phyloP scores from a whole-genome alignment of 208 protist species.

The Vickermania spadyakhi region DNA sequence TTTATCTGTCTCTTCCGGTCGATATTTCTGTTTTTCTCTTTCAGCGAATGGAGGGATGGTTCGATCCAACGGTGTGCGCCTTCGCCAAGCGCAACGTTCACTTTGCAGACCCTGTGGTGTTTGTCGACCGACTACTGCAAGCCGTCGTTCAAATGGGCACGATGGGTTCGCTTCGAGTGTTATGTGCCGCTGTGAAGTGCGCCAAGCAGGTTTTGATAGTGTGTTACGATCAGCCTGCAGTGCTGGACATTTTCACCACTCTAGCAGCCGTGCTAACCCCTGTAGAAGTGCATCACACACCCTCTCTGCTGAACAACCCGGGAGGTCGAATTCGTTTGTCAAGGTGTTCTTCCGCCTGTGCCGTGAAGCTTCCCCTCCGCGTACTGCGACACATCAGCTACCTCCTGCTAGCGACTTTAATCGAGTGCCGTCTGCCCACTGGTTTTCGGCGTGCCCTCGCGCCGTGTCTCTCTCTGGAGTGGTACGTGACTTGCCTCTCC shows the following conservation, averaged over 20 bases:
- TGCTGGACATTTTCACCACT: slow-evolving; percentile 44
- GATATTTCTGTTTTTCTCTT: slow-evolving; percentile 37
- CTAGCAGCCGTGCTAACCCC: slow-evolving; percentile 57
- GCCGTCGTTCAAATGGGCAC: slow-evolving; percentile 26
- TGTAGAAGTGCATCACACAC: slow-evolving; percentile 11
- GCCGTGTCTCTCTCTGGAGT: slow-evolving; percentile 42
- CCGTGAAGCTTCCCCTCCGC: slow-evolving; percentile 20
- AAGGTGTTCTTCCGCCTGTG: slow-evolving; percentile 28
- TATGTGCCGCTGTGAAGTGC: slow-evolving; percentile 29
- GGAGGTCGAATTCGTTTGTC: slow-evolving; percentile 6
- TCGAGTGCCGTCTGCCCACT: slow-evolving; percentile 29
- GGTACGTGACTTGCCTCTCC: slow-evolving; percentile 50
- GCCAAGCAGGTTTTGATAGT: slow-evolving; percentile 66
- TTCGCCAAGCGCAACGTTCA: slow-evolving; percentile 60
- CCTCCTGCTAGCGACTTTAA: slow-evolving; percentile 40
- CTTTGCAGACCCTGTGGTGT: slow-evolving; percentile 41
- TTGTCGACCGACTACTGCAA: slow-evolving; percentile 68
- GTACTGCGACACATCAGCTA: slow-evolving; percentile 33
- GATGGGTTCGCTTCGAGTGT: slow-evolving; percentile 25
- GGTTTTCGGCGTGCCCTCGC: slow-evolving; percentile 35
- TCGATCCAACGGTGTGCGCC: slow-evolving; percentile 38
- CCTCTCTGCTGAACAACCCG: slow-evolving; percentile 2
- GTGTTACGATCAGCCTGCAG: slow-evolving; percentile 45
- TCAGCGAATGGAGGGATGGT: slow-evolving; percentile 32
- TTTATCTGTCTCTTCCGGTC: slow-evolving; percentile 36